Base-by-base conservation (phyloP, 495 filamentous ascomycete species). In the Lindgomyces ingoldianus region DNA sequence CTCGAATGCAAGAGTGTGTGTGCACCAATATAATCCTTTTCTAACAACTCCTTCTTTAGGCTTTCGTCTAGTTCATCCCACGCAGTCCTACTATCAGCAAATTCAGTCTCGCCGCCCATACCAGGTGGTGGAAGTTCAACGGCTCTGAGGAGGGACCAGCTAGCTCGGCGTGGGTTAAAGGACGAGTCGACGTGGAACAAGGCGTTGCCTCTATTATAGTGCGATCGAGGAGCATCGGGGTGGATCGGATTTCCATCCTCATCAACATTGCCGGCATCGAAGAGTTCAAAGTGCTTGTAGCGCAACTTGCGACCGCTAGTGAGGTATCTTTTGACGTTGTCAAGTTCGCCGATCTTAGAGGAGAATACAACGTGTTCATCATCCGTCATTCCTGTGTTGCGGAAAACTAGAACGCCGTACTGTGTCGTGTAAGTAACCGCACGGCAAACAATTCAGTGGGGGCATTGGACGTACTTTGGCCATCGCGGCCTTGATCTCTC, bases 171-270 rank as follows among this genome's bases (percentile, higher is more conserved):
- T 9, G 84, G 84, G 69, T 87, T 87, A 72, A 85, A 87, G 14
- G 76, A 77, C 18, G 79, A 81, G 70, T 87, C 85, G 4, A 79
- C 79, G 65, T 87, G 85, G 71, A 81, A 87, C n/a, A 86, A 74
- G 8, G 72, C 74, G 65, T 87, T 87, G 39, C 83, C 69, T 60
- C 59, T 67, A 45, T 59, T 64, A 55, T 67, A 59, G 30, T 68
- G 53, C 2, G 69, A 53, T 30, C 79, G 73, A 3, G 69, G 62
- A 26, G 74, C 76, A 29, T 78, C 66, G 1, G 75, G 74, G 29
- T 77, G 71, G n/a, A 82, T 68, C 25, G 81, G 69, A 0, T 69
- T 55, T 25, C 73, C 74, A 12, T 78, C 71, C 3, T 73, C 69
- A 60, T 81, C 78, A 24, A 86, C 73, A 73, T 86, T 86, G 49